Conservation (phyloP, 495 filamentous ascomycete species). For the Xylaria nigripes region DNA sequence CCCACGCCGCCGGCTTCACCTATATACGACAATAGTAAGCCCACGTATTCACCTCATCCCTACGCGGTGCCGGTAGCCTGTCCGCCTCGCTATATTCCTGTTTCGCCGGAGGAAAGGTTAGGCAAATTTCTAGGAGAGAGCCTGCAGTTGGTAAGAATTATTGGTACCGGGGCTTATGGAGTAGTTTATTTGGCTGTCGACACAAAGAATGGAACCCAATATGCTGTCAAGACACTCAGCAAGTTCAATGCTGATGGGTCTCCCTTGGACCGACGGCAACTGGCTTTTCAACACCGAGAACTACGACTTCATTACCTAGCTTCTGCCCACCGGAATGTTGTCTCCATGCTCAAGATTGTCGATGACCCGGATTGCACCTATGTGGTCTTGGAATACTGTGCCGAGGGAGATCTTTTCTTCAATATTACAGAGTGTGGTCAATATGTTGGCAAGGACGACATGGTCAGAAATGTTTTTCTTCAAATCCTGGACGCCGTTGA, state of each 20-base stretch:
- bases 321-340: slow-evolving; percentile 84
- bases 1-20: slow-evolving; percentile 46
- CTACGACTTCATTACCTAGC: slow-evolving; percentile 86
- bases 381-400: slow-evolving; percentile 95
- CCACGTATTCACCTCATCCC: slow-evolving; percentile 31
- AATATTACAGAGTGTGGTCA: slow-evolving; percentile 92
- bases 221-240: slow-evolving; percentile 95
- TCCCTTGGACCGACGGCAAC: slow-evolving; percentile 78
- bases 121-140: slow-evolving; percentile 75
- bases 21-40: slow-evolving; percentile 37
- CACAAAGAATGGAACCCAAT: slow-evolving; percentile 68
- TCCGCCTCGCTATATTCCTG: slow-evolving; percentile 32
- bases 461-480: slow-evolving; percentile 82
- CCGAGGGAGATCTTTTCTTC: slow-evolving; percentile 92
- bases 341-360: slow-evolving; percentile 90
- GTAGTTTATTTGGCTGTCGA: slow-evolving; percentile 94
- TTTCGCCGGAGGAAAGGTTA: slow-evolving; percentile 72
- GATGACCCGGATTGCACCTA: slow-evolving; percentile 89
- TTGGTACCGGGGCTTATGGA: slow-evolving; percentile 92
- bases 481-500: slow-evolving; percentile 97
- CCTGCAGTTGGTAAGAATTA: slow-evolving; percentile 72
- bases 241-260: slow-evolving; percentile 59
- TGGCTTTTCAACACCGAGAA: slow-evolving; percentile 85
- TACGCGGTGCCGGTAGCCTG: slow-evolving; percentile 23
- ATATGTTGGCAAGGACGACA: slow-evolving; percentile 85